phyloP scores from a whole-genome alignment of 768 basidiomycete genomes.

The Mycena indigotica region DNA sequence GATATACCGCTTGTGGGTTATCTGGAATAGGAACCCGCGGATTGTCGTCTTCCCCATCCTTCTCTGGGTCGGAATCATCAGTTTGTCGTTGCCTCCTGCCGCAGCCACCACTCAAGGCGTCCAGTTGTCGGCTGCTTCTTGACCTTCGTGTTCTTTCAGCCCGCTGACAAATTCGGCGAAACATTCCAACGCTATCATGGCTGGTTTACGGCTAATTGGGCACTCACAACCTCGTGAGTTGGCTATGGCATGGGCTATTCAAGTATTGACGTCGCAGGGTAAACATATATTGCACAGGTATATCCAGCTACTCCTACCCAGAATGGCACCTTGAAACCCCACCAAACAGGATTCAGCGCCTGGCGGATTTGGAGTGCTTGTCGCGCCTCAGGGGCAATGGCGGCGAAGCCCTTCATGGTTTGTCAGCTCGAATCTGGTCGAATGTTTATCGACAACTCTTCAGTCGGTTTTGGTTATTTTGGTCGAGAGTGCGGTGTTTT shows the following conservation, averaged over 20 bases:
- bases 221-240: neutral
- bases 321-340: too few species aligned
- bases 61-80: neutral
- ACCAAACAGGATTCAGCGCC: neutral
- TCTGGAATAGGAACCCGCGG: neutral
- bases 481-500: neutral
- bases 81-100: neutral
- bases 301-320: neutral
- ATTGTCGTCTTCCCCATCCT: neutral
- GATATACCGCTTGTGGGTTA: neutral
- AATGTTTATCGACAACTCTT: neutral
- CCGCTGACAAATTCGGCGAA: neutral
- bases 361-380: neutral
- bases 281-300: neutral
- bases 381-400: neutral
- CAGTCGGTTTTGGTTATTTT: neutral
- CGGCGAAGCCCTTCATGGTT: neutral
- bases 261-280: neutral
- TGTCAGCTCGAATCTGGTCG: neutral
- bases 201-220: neutral
- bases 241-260: neutral
- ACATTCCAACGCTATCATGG: neutral
- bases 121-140: neutral
- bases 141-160: neutral
- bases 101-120: neutral